phyloP scores from a whole-genome alignment of 2,329 filamentous ascomycete genomes.

The Apiospora malaysiana region DNA sequence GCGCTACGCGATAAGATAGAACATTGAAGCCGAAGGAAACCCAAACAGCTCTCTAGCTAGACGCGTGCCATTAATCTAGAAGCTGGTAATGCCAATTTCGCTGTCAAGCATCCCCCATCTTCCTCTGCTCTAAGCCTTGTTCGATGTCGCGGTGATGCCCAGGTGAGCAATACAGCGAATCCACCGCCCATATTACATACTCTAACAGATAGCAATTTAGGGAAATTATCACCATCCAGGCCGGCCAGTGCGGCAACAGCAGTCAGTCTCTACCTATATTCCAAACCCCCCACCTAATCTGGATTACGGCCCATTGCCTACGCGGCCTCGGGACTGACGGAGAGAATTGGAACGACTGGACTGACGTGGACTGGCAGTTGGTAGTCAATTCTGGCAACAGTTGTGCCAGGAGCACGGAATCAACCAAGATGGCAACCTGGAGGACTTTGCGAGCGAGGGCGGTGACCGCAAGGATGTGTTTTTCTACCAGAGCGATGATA shows the following conservation, averaged over 20 bases:
- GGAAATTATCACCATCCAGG: conserved; percentile 99
- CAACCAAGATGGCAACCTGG: conserved; percentile 94
- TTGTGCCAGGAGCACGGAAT: conserved; percentile 98
- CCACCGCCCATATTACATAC: background rate
- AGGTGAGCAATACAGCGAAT: conserved; percentile 28
- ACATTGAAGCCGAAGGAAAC: no score
- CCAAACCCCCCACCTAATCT: conserved; percentile 28
- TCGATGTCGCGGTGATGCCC: conserved; percentile 35
- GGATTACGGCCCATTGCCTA: conserved; percentile 23
- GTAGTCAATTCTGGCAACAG: conserved; percentile 98
- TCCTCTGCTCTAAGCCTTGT: conserved; percentile 2
- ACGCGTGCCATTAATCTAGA: conserved; percentile 25
- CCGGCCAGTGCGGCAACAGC: conserved; percentile 99
- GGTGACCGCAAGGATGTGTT: conserved; percentile 99
- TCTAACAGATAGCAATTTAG: conserved; percentile 50
- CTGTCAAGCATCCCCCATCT: conserved; percentile 18
- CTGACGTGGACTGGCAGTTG: conserved; percentile 65
- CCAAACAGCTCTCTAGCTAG: conserved; percentile 18
- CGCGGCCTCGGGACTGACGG: conserved; percentile 11
- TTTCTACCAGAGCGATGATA: conserved; percentile 99
- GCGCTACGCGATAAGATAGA: conserved; percentile 23
- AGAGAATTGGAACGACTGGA: conserved; percentile 32
- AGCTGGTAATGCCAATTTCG: conserved; percentile 3
- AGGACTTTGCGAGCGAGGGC: conserved; percentile 97
- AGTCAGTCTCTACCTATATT: conserved; percentile 65